phyloP scores from a whole-genome alignment of 768 basidiomycete species.

The Flagelloscypha sp. region DNA sequence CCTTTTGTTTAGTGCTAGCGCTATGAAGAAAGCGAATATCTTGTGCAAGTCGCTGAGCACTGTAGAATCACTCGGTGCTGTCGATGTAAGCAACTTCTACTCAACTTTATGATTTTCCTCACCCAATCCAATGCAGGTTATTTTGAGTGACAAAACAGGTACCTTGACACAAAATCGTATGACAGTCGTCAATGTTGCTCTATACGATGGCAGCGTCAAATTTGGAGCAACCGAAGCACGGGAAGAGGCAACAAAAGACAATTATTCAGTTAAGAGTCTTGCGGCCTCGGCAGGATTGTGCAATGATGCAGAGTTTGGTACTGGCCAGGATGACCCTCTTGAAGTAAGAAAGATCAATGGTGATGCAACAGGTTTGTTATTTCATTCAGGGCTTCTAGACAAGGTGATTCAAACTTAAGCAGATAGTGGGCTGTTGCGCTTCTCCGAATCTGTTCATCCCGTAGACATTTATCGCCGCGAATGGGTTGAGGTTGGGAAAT shows the following conservation, averaged over 20 bases:
- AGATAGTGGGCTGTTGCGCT: slow-evolving; percentile 49
- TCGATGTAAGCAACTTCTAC: too few species aligned
- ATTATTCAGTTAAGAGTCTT: slow-evolving; percentile 14
- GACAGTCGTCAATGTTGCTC: slow-evolving; percentile 41
- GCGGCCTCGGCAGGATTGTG: slow-evolving; percentile 39
- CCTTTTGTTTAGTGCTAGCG: slow-evolving; percentile 27
- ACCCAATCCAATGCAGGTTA: too few species aligned
- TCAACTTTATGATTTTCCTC: too few species aligned
- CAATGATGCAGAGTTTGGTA: slow-evolving; percentile 40
- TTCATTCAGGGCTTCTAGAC: neutral
- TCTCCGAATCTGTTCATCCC: slow-evolving; percentile 27
- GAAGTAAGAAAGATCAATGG: slow-evolving; percentile 31
- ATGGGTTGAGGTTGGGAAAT: slow-evolving; percentile 29
- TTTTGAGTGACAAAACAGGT: slow-evolving; percentile 52
- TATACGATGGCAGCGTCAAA: slow-evolving; percentile 21
- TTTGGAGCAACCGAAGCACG: slow-evolving; percentile 16
- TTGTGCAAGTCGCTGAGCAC: slow-evolving; percentile 51
- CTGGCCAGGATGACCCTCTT: slow-evolving; percentile 17
- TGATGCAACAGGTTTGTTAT: slow-evolving; percentile 42
- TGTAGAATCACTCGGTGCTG: slow-evolving; percentile 59
- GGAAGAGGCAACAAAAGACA: slow-evolving; percentile 6
- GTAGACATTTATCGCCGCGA: slow-evolving; percentile 19
- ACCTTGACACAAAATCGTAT: slow-evolving; percentile 55
- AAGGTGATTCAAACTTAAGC: slow-evolving; percentile 5
- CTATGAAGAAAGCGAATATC: slow-evolving; percentile 44